Conservation (phyloP, 2,329 filamentous ascomycete species). For the Reticulascus tulasneorum region DNA sequence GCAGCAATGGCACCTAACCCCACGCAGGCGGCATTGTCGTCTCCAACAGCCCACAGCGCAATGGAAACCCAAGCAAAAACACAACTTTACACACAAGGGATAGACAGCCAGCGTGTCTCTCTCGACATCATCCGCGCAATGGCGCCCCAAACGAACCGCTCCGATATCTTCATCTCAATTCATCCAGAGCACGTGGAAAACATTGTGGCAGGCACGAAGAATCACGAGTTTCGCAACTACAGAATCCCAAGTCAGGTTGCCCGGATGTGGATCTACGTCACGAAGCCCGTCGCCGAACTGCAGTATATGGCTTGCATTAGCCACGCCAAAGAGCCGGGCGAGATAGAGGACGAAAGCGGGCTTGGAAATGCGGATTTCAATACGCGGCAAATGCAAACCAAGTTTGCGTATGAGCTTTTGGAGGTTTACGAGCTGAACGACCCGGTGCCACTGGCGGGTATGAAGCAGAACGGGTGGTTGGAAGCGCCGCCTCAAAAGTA, state of each 20-base stretch:
- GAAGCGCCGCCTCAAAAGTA: slow-evolving; percentile 46
- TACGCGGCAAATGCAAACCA: slow-evolving; percentile 27
- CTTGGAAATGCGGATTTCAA: slow-evolving; percentile 52
- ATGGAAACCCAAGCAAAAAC: slow-evolving; percentile 20
- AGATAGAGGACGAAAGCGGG: slow-evolving; percentile 40
- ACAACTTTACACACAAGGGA: slow-evolving; percentile 26
- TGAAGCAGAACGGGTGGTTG: slow-evolving; percentile 54
- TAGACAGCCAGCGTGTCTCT: slow-evolving; percentile 49
- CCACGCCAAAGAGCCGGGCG: slow-evolving; percentile 38
- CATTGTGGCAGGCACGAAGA: slow-evolving; percentile 45
- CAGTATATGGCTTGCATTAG: slow-evolving; percentile 57
- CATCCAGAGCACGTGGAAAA: slow-evolving; percentile 40
- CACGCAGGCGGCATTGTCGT: too few relatives aligned
- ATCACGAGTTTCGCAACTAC: slow-evolving; percentile 54
- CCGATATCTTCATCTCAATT: slow-evolving; percentile 52
- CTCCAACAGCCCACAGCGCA: neutral
- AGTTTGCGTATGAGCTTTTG: slow-evolving; percentile 49
- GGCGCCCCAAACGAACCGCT: slow-evolving; percentile 42
- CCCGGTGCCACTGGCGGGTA: slow-evolving; percentile 46
- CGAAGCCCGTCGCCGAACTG: slow-evolving; percentile 40
- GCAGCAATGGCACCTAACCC: too few relatives aligned
- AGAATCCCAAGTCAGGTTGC: slow-evolving; percentile 49
- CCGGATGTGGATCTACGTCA: slow-evolving; percentile 62
- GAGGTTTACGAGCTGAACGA: slow-evolving; percentile 62
- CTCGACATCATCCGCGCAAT: slow-evolving; percentile 44